Base-by-base conservation (phyloP, 192 early-diverging fungal species). In the Blastocladiella britannica region DNA sequence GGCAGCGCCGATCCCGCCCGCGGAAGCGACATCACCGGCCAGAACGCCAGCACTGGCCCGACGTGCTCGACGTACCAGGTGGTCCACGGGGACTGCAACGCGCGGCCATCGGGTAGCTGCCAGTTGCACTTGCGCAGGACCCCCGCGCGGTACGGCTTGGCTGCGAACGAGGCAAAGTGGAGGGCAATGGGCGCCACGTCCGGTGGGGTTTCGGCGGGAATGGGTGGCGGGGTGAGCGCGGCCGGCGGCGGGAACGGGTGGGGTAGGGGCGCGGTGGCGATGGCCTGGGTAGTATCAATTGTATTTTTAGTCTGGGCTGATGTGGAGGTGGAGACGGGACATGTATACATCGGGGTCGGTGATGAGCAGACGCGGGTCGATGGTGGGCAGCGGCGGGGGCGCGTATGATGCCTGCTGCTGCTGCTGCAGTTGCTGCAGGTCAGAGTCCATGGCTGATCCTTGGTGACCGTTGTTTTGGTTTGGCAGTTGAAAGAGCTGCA, bases 61-160 rank as follows among this genome's bases (percentile, higher is more conserved):
- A 76, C 65, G 47, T 85, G 65, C 71, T 88, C 86, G 5, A 77
- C 81, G 59, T 79, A 81, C 67, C 78, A 85, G 26, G 75, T 74
- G 23, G 75, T 74, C 86, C 86, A 88, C 52, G 76, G 70, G 61
- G 74, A 68, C 54, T 60, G 65, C 55, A 77, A 70, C 4, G 76
- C 72, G n/a, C 68, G 68, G 9, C 80, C 82, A 62, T 86, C 79
- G 27, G 71, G 60, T 3, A 74, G 66, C 22, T 69, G 64, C 28
- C 79, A 80, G 58, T 82, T 78, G 68, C 78, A 75, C 60, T 84
- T 85, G 54, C 73, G 72, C 7, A 88, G 65, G n/a, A 85, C 80
- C 24, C 83, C 85, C 29, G 75, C 68, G 24, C 78, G 61, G 65
- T 84, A 88, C 3, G 79, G 68, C 63, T 88, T 88, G 27, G 77